phyloP scores from a whole-genome alignment of 495 filamentous ascomycete species.

The Penicillium subrubescens region DNA sequence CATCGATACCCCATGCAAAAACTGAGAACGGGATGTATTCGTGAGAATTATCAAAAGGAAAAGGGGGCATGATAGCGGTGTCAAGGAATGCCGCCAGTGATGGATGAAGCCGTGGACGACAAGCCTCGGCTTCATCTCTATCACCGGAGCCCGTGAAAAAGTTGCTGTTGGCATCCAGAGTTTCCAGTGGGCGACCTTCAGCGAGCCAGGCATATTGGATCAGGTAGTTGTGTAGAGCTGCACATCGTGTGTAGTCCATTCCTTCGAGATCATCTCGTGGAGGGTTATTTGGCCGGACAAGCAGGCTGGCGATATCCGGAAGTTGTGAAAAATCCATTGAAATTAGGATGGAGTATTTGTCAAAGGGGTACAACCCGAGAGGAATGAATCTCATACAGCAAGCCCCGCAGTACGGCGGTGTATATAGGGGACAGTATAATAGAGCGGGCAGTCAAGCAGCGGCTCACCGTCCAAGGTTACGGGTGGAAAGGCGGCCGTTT shows the following conservation, averaged over 20 bases:
- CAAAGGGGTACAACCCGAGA: too few species aligned
- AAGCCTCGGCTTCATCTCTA: constrained; percentile 15
- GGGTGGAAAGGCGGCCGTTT: too few species aligned
- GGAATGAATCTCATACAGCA: too few species aligned
- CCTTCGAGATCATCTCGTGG: constrained; percentile 22
- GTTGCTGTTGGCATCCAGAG: constrained; percentile 17
- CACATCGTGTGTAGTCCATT: constrained; percentile 21
- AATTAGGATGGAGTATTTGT: constrained; percentile 4
- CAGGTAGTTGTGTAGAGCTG: constrained; percentile 21
- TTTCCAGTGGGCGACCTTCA: constrained; percentile 20
- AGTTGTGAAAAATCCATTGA: constrained; percentile 23
- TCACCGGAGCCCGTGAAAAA: constrained; percentile 17
- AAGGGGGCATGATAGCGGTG: constrained; percentile 9
- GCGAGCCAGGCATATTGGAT: constrained; percentile 22
- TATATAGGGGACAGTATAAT: too few species aligned
- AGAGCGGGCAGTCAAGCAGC: too few species aligned
- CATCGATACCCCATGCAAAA: constrained; percentile 9
- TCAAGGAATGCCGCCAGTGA: constrained; percentile 20
- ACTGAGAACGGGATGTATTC: constrained; percentile 13
- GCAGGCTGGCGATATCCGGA: constrained; percentile 16
- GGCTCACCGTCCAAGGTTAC: too few species aligned
- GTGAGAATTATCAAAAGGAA: constrained; percentile 12
- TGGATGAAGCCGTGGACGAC: constrained; percentile 17
- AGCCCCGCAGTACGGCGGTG: too few species aligned
- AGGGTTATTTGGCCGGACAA: constrained; percentile 23